phyloP scores from a whole-genome alignment of 2,329 filamentous ascomycete genomes.

The Verticillium longisporum region DNA sequence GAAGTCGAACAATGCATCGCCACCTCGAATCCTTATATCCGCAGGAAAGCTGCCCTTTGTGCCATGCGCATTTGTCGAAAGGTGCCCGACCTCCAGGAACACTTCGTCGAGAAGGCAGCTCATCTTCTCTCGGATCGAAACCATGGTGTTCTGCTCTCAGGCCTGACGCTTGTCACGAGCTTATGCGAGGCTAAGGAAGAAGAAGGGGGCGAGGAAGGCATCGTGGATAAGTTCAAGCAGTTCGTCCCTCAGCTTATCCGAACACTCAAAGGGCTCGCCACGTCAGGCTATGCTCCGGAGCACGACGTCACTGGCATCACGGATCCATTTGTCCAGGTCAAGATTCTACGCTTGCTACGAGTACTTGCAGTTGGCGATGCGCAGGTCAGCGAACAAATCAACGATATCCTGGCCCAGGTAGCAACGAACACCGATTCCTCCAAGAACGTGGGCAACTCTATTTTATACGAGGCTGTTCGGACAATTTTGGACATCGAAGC shows the following conservation, averaged over 20 bases:
- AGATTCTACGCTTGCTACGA: conserved; percentile 80
- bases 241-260: conserved; percentile 81
- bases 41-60: conserved; percentile 94
- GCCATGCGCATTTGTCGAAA: conserved; percentile 98
- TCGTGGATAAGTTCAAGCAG: conserved; percentile 85
- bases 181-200: conserved; percentile 93
- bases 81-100: conserved; percentile 93
- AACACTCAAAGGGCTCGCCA: conserved; percentile 84
- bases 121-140: conserved; percentile 85
- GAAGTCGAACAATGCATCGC: conserved; percentile 90
- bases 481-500: conserved; percentile 98
- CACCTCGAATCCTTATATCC: conserved; percentile 96
- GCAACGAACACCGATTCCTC: conserved; percentile 97
- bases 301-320: conserved; percentile 98
- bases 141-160: conserved; percentile 90
- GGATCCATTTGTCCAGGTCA: conserved; percentile 95
- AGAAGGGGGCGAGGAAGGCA: conserved; percentile 81
- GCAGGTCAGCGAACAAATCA: conserved; percentile 91
- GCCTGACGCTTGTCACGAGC: conserved; percentile 82
- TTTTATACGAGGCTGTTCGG: conserved; percentile 92
- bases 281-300: conserved; percentile 93
- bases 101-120: conserved; percentile 92
- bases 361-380: conserved; percentile 82
- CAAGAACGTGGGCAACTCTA: conserved; percentile 98
- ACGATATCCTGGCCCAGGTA: conserved; percentile 95